Base-by-base conservation (phyloP, 1,284 basidiomycete species). In the Gymnopus androsaceus region DNA sequence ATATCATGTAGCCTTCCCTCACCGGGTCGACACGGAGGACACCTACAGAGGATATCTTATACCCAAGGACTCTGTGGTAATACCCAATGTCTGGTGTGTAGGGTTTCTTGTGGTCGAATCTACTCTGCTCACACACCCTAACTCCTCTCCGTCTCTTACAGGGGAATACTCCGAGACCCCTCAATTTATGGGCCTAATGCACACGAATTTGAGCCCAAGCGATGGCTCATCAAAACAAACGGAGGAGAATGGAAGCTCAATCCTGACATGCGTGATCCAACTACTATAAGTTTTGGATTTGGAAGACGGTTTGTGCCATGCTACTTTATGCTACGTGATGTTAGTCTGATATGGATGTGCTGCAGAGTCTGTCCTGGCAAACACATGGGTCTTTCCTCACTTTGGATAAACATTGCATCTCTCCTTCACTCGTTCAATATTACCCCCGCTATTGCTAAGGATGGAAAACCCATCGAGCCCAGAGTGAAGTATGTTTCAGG, bases 131-230 rank as follows among this genome's bases (percentile, higher is more conserved):
- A n/a, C n/a, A n/a, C n/a, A n/a, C n/a, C n/a, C n/a, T n/a, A n/a
- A n/a, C n/a, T n/a, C n/a, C n/a, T n/a, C n/a, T n/a, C n/a, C n/a
- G n/a, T n/a, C 14, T 23, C 14, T 15, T 27, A 14, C 31, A 58
- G 57, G 57, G 46, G 46, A 19, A 54, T 58, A n/a, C 52, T 58
- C 34, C 47, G 54, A 37, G 52, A 58, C 17, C 33, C 48, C 42
- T 40, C 19, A 33, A 17, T 36, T 6, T 53, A 51, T 36, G 36
- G 36, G 31, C 31, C 47, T 9, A 36, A 45, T 4, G 51, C 53
- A 3, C 27, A 50, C 25, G 27, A n/a, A 23, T 55, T 55, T 27
- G 31, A 51, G 4, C 48, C 52, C 6, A 47, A 46, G 0, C 31
- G 53, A 27, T 58, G 49, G 31, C 34, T 51, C 11, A 15, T n/a